Base-by-base conservation (phyloP, 345 rosid genomes). In the Mercurialis annua region DNA sequence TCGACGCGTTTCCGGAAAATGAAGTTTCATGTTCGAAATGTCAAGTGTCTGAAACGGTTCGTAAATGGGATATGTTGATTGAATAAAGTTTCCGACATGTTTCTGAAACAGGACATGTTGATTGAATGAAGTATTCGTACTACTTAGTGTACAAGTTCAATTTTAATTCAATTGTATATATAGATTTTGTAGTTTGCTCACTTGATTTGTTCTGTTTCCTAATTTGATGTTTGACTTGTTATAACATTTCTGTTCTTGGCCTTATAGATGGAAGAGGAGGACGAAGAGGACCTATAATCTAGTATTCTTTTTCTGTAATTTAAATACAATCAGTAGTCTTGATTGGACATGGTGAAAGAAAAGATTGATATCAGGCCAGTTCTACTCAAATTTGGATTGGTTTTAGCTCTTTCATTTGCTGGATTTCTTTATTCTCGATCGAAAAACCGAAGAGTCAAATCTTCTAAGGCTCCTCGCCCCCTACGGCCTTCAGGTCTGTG, bases 351-450 rank as follows among this genome's bases (percentile, higher is more conserved):
- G 76, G 42, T 67, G 10, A 83, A 69, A 69, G 83, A 81, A 34
- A 86, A 82, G 75, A 72, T 71, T 66, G 85, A 81, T 58, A 40
- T 93, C 44, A 87, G 72, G 65, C 76, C 87, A n/a, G 17, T 85
- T 54, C 65, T 89, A 62, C 44, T 87, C 64, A 81, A 83, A 70
- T 27, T 90, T 62, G 97, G 97, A 62, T 82, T 85, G 36, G 99
- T 85, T 42, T 38, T 94, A 1, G 84, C 87, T 24, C 71, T 94
- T 38, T 89, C 96, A 56, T 69, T 87, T 34, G 94, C 92, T n/a
- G 96, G 91, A 27, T 74, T 90, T 68, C 64, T 90, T 66, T 82
- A 63, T 78, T 78, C 90, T 62, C 87, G 90, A 40, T 59, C 83
- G 54, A 83, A 76, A 68, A 59, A 47, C 24, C 74, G 72, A 57